Evolutionary conservation across 495 filamentous ascomycete species (phyloP).

Genomic region (Penicillium waksmanii): DNA sequence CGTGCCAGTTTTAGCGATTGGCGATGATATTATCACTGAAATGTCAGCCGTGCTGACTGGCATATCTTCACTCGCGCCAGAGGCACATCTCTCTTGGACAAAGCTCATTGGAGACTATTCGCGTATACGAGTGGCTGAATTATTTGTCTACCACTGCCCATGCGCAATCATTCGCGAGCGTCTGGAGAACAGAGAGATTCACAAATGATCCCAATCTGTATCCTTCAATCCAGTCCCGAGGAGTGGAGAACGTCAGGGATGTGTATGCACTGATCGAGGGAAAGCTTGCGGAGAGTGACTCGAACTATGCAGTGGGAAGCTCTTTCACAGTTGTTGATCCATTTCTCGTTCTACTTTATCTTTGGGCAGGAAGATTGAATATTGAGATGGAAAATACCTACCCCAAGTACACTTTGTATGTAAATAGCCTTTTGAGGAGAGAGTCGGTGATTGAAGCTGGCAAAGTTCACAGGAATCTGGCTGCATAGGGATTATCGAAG

Average conservation of each 20-base stretch:
- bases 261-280: conserved; percentile 1
- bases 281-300: background rate
- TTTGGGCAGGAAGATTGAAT: background rate
- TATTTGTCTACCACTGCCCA: conserved; percentile 3
- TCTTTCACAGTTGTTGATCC: conserved; percentile 2
- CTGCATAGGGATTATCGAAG: background rate
- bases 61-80: background rate
- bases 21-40: background rate
- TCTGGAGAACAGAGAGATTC: conserved; percentile 3
- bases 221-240: background rate
- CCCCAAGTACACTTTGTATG: background rate
- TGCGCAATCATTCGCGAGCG: background rate
- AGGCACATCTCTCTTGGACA: background rate
- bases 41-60: background rate
- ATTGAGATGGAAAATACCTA: background rate
- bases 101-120: background rate
- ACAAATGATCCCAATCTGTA: background rate
- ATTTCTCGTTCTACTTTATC: conserved; percentile 1
- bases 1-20: background rate
- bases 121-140: background rate
- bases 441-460: background rate
- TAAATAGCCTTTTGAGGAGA: background rate
- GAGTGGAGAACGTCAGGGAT: background rate
- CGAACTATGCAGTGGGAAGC: background rate
- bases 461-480: background rate